Conservation (phyloP, 139 green algal genomes). For the Picochlorum sp. region DNA sequence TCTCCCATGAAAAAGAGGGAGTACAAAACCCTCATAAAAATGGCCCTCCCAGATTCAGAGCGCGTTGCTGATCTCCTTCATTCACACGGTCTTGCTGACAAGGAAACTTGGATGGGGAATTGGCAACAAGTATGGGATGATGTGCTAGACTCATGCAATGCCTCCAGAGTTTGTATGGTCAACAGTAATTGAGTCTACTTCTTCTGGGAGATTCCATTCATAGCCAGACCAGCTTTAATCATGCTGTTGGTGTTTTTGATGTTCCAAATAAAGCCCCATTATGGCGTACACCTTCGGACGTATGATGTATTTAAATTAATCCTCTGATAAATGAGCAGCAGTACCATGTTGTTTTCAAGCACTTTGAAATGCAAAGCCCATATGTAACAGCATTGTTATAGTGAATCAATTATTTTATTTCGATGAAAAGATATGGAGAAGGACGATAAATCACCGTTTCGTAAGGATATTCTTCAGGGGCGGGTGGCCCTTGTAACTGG, state of each 20-base stretch:
- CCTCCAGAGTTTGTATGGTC: background rate
- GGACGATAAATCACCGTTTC: constrained; percentile 15
- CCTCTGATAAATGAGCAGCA: too few species aligned
- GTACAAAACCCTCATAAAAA: background rate
- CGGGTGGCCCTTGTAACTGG: constrained; percentile 74
- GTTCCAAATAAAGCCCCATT: too few species aligned
- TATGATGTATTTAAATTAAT: too few species aligned
- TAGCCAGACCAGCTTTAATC: too few species aligned
- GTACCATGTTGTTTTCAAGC: too few species aligned
- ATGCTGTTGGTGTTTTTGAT: too few species aligned
- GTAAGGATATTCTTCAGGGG: constrained; percentile 6
- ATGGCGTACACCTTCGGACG: too few species aligned
- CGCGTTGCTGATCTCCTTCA: background rate
- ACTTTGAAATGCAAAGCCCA: too few species aligned
- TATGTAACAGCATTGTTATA: too few species aligned
- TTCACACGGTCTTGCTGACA: background rate
- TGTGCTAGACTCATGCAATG: constrained; percentile 1
- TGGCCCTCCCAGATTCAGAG: background rate
- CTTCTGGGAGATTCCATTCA: too few species aligned
- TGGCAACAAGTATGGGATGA: constrained; percentile 1
- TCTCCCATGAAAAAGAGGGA: background rate
- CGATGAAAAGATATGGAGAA: background rate
- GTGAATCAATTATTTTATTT: background rate
- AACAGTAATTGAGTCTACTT: background rate
- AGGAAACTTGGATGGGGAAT: background rate